Percentiles rank a stretch among this genome's conserved stretches.
phyloP scores from a whole-genome alignment of 1,284 basidiomycete genomes.

The Chiua sp. region DNA sequence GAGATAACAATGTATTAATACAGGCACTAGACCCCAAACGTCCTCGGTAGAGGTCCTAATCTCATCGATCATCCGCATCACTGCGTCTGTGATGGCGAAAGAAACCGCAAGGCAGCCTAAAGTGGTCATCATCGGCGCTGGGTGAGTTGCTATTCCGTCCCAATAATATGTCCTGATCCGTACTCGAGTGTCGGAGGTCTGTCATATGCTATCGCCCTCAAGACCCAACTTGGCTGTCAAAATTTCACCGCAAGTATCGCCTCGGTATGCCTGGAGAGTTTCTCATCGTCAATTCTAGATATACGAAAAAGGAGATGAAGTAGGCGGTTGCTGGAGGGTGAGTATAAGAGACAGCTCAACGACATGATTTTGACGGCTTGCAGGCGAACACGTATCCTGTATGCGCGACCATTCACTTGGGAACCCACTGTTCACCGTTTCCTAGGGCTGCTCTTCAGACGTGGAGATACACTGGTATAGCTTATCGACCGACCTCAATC shows the following conservation, averaged over 20 bases:
- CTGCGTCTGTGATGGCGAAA: constrained; percentile 10
- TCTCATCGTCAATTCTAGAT: constrained; percentile 20
- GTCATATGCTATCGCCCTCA: constrained; percentile 30
- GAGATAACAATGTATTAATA: background rate
- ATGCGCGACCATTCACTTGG: background rate
- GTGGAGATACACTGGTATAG: constrained; percentile 41
- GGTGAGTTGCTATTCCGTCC: constrained; percentile 17
- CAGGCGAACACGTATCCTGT: constrained; percentile 37
- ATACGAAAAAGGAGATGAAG: constrained; percentile 29
- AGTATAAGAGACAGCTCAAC: constrained; percentile 4
- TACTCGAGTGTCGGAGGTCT: constrained; percentile 25
- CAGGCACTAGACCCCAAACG: constrained; percentile 8
- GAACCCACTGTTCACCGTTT: constrained; percentile 3
- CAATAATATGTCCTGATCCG: constrained; percentile 8
- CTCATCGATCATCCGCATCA: background rate
- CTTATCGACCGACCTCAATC: constrained; percentile 38
- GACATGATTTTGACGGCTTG: constrained; percentile 5
- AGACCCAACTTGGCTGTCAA: constrained; percentile 18
- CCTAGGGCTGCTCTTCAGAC: constrained; percentile 34
- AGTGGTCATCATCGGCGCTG: constrained; percentile 30
- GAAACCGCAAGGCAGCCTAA: constrained; percentile 6
- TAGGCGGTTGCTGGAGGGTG: constrained; percentile 35
- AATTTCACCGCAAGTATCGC: constrained; percentile 27
- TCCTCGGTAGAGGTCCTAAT: background rate
- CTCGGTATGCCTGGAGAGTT: background rate